phyloP scores from a whole-genome alignment of 257 asterid species.

The Cordia subcordata region DNA sequence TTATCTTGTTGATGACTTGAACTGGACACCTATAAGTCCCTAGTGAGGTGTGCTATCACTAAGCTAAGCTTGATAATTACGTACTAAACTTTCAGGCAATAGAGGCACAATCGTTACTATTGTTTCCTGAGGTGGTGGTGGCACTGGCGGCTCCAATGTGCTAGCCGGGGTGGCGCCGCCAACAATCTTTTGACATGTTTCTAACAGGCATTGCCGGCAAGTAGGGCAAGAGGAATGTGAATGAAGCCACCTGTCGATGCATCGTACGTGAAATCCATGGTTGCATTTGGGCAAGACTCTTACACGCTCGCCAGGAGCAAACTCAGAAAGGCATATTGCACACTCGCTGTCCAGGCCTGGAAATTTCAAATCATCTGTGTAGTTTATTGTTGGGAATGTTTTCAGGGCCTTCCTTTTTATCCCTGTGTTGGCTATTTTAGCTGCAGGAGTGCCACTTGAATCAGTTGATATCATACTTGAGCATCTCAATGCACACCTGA shows the following conservation, averaged over 20 bases:
- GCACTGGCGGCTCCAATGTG: background rate
- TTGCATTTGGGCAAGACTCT: slow-evolving; percentile 22
- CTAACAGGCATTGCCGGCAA: slow-evolving; percentile 27
- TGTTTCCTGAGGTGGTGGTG: slow-evolving; percentile 4
- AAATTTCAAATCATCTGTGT: slow-evolving; percentile 13
- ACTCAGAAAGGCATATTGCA: slow-evolving; percentile 23
- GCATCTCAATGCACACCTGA: slow-evolving; percentile 26
- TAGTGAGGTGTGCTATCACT: too few relatives aligned
- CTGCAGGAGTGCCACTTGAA: background rate
- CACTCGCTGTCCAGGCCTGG: slow-evolving; percentile 19
- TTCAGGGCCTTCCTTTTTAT: slow-evolving; percentile 23
- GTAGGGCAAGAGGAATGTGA: slow-evolving; percentile 35
- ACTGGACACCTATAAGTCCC: too few relatives aligned
- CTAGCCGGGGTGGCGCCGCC: slow-evolving; percentile 2
- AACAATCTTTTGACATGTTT: slow-evolving; percentile 18
- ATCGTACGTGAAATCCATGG: slow-evolving; percentile 26
- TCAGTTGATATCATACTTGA: slow-evolving; percentile 11
- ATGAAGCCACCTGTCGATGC: slow-evolving; percentile 27
- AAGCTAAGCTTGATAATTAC: slow-evolving; percentile 2
- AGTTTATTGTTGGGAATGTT: slow-evolving; percentile 15
- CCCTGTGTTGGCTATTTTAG: slow-evolving; percentile 15
- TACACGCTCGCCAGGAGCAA: slow-evolving; percentile 17
- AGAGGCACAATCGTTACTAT: slow-evolving; percentile 16
- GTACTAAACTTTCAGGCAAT: slow-evolving; percentile 17
- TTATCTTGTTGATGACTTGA: too few relatives aligned